Conservation (phyloP, 306 rosid species). For the Citrullus mucosospermus region DNA sequence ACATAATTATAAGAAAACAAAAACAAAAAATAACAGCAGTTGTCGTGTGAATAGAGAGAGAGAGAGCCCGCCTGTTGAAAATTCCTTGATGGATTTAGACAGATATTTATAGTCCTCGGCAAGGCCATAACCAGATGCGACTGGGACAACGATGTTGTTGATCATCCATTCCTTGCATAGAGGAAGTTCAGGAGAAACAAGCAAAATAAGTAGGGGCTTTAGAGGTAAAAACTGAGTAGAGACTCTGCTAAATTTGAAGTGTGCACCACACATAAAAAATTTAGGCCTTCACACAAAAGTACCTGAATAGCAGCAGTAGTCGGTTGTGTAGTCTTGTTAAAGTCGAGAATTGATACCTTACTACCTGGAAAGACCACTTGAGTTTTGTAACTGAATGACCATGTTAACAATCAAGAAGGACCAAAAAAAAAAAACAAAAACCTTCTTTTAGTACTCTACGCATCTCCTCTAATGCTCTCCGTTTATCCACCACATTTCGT, state of each 20-base stretch:
- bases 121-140: slow-evolving; percentile 70
- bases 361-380: slow-evolving; percentile 41
- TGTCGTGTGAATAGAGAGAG: background rate
- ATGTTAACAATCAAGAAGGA: background rate
- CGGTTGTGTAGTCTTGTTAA: slow-evolving; percentile 52
- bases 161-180: slow-evolving; percentile 68
- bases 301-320: slow-evolving; percentile 49
- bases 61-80: slow-evolving; percentile 49
- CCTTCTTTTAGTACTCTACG: slow-evolving; percentile 66
- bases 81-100: slow-evolving; percentile 63
- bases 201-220: background rate
- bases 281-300: background rate
- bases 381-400: background rate
- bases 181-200: slow-evolving; percentile 2
- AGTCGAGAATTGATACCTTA: slow-evolving; percentile 59
- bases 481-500: slow-evolving; percentile 67
- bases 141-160: slow-evolving; percentile 72
- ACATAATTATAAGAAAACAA: background rate
- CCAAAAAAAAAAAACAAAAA: slow-evolving; percentile 3
- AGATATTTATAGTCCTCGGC: slow-evolving; percentile 69
- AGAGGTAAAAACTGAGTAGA: background rate
- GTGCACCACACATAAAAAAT: background rate
- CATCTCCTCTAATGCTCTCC: slow-evolving; percentile 57
- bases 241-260: background rate
- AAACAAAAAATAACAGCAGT: background rate